Evolutionary conservation across 805 yeast genomes (phyloP).

Genomic region (Pichia nakasei): DNA sequence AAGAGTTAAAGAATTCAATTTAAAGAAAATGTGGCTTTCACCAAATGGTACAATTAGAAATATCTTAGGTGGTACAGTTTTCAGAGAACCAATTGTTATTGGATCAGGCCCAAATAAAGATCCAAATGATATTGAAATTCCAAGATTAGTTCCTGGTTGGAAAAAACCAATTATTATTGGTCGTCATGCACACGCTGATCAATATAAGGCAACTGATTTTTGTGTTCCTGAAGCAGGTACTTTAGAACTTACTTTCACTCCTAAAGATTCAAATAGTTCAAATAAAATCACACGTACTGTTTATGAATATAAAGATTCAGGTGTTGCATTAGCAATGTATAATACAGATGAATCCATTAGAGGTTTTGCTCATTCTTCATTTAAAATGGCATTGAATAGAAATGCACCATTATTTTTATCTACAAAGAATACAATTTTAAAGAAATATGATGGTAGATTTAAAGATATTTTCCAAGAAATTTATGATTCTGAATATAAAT

Average conservation of each 20-base stretch:
- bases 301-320: slow-evolving; percentile 54
- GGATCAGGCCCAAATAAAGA: slow-evolving; percentile 29
- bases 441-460: slow-evolving; percentile 75
- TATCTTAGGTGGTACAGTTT: slow-evolving; percentile 74
- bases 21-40: slow-evolving; percentile 78
- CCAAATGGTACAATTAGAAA: slow-evolving; percentile 83
- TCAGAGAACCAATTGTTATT: slow-evolving; percentile 76
- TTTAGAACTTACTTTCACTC: slow-evolving; percentile 57
- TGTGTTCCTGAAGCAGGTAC: slow-evolving; percentile 60
- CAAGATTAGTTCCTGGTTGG: slow-evolving; percentile 74
- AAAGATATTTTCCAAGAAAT: slow-evolving; percentile 69
- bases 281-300: slow-evolving; percentile 42
- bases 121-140: slow-evolving; percentile 40
- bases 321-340: slow-evolving; percentile 78
- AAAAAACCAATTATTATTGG: slow-evolving; percentile 77
- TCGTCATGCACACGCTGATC: slow-evolving; percentile 82
- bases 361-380: slow-evolving; percentile 75
- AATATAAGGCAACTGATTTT: slow-evolving; percentile 72
- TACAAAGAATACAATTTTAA: slow-evolving; percentile 74
- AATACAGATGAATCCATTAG: slow-evolving; percentile 70
- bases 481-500: slow-evolving; percentile 49
- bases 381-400: slow-evolving; percentile 61
- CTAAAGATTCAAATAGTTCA: slow-evolving; percentile 41
- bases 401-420: slow-evolving; percentile 58
- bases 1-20: slow-evolving; percentile 62